Percentiles rank a stretch among this genome's conserved stretches.
phyloP scores from a whole-genome alignment of 164 flowering plant genomes.

The Brasenia schreberi region DNA sequence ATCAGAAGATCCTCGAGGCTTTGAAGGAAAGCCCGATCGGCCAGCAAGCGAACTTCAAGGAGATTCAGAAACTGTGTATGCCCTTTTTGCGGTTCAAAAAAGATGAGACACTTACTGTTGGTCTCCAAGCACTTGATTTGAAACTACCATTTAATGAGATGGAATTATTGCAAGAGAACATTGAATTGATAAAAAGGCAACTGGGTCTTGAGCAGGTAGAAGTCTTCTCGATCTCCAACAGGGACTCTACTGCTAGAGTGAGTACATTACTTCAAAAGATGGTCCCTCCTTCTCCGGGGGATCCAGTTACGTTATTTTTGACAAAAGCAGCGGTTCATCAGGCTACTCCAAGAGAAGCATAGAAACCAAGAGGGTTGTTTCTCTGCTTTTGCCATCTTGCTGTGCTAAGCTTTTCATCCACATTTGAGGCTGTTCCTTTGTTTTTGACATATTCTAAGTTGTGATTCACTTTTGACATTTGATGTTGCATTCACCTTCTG shows the following conservation, averaged over 20 bases:
- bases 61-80: conserved; percentile 67
- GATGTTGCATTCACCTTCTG: too few species aligned
- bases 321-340: conserved; percentile 6
- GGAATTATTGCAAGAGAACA: conserved; percentile 58
- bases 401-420: too few species aligned
- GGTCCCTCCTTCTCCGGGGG: conserved; percentile 82
- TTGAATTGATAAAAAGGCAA: conserved; percentile 66
- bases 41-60: conserved; percentile 37
- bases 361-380: too few species aligned
- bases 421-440: too few species aligned
- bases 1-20: conserved; percentile 42
- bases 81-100: conserved; percentile 84
- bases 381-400: too few species aligned
- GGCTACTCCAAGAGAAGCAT: too few species aligned
- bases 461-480: too few species aligned
- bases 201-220: conserved; percentile 59
- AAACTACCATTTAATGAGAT: conserved; percentile 68
- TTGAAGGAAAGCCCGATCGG: conserved; percentile 34
- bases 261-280: conserved; percentile 29
- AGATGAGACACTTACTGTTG: conserved; percentile 53
- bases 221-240: conserved; percentile 37
- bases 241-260: conserved; percentile 45
- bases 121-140: conserved; percentile 64
- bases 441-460: too few species aligned
- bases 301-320: conserved; percentile 67